Base-by-base conservation (phyloP, 2,329 filamentous ascomycete genomes). In the Alternaria ethzedia region DNA sequence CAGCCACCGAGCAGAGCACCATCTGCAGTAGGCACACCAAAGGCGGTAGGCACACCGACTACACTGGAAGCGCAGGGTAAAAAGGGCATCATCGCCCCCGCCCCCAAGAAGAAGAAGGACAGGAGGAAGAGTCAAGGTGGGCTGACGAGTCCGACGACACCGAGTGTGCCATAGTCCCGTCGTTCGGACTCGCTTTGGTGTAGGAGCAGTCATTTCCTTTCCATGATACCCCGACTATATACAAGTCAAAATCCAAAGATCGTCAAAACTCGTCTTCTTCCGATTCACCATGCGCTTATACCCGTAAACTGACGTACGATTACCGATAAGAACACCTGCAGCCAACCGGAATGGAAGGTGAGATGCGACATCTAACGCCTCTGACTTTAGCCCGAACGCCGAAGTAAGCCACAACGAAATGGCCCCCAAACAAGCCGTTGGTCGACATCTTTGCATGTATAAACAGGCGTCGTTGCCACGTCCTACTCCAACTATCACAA, bases 61-160 rank as follows among this genome's bases (percentile, higher is more conserved):
- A 61, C 65, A 6, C 9, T 59, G 1, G 73, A 73, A 30, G 64
- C 59, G 0, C 70, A 68, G 20, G 71, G 69, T 20, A 64, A 71
- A 43, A 77, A 77, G 60, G 65, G 66, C 47, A 76, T 73, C 26
- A 63, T 74, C 50, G 73, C 67, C 9, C 70, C 68, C 43, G 57
- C 71, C n/a, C 71, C 74, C 2, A 75, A 77, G 58, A 59, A 65
- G 47, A 71, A 76, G 68, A 71, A 76, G 59, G 75, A 78, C 66
- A 70, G 79, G 64, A 75, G 77, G 66, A 81, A 81, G 72, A 81
- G 79, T 28, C 80, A 75, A 57, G 78, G 73, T 10, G 65, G 65
- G 5, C 59, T 77, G 2, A 70, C 69, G 3, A 80, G 75, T 60
- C 79, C 78, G 7, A 75, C 71, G 0, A 80, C 75, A 43, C 77